These are phyloP conservation scores for Castanospermum australe DNA, from an alignment of 306 rosid species.

Conservation along the genomic window DNA sequence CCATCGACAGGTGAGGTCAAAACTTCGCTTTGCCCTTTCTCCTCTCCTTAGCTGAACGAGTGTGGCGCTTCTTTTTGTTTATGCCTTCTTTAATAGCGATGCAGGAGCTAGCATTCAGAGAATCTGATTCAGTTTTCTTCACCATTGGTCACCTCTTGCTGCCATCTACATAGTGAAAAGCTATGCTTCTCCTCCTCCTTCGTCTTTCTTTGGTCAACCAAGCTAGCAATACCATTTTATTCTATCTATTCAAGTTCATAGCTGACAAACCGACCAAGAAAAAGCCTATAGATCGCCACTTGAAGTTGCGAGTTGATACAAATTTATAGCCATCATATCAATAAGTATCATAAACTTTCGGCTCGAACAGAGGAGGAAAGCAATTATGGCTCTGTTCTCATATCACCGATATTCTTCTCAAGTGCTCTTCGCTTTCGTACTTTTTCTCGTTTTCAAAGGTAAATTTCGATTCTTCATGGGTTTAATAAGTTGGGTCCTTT, in stretches of 20 bases:
- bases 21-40: not conserved
- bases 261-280: too few relatives aligned
- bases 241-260: not conserved
- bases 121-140: not conserved
- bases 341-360: too few relatives aligned
- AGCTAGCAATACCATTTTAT: too few relatives aligned
- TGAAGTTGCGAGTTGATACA: not conserved
- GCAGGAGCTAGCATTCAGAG: not conserved
- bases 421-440: slow-evolving; percentile 19
- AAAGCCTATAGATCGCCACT: too few relatives aligned
- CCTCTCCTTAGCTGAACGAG: not conserved
- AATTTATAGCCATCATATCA: too few relatives aligned
- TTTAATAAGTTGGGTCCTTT: slow-evolving; percentile 10
- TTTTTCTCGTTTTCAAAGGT: slow-evolving; percentile 38
- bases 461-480: not conserved
- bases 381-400: slow-evolving; percentile 32
- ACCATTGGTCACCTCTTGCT: slow-evolving; percentile 8
- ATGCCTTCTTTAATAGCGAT: slow-evolving; percentile 17
- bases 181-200: not conserved
- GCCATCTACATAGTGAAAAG: not conserved
- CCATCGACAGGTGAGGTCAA: not conserved
- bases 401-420: slow-evolving; percentile 9
- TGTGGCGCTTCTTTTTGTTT: not conserved
- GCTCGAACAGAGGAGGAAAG: not conserved
- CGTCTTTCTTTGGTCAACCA: not conserved